Evolutionary conservation across 1,284 basidiomycete genomes (phyloP), one percentile per base, ranked within the genome.

Genomic region (Melanopsichium pennsylvanicum): DNA sequence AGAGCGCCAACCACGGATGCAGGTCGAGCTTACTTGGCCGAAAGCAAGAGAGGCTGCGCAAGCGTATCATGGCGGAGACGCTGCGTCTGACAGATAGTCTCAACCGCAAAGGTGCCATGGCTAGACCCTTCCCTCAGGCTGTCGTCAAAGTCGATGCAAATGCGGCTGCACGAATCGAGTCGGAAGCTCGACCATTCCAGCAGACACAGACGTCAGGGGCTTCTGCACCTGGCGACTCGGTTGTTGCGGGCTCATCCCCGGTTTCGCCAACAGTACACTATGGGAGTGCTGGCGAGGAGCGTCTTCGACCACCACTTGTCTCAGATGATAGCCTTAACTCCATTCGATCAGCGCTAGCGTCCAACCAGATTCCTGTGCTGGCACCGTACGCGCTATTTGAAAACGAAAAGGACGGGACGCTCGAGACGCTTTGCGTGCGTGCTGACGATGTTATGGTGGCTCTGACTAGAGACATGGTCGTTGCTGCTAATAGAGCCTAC

Each of bases 301-400:
- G 47, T 25, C 57, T 68, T 10, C 68, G 74, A 37, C 68, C 72
- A 21, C 74, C 75, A 16, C 60, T 78, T n/a, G 87, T 89, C 2
- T 82, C 86, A 49, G 88, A 90, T 4, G 85, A 87, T 48, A 91
- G 93, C 60, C 86, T 97, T 50, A 85, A 88, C 40, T 87, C 89
- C 35, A 89, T 98, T 54, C 89, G 91, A 23, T 90, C 90, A 37
- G 91, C 96, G 3, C 87, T 99, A 51, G 87, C 88, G 49, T 88
- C 91, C 15, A 92, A 93, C 21, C 94, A 97, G 83, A 97, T 97
- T 54, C 96, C 96, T 4, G 93, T 99, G 21, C 87, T 98, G 40
- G 86, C 93, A n/a, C 95, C 95, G 4, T 87, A 97, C 48, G 94
- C 93, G 1, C 85, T 97, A 15, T 93, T 97, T 81, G 91, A 91